Percentiles rank a stretch among this genome's conserved stretches.
These are phyloP conservation scores for Cicer yamashitae DNA, from an alignment of 306 rosid species.

Conservation along the genomic window DNA sequence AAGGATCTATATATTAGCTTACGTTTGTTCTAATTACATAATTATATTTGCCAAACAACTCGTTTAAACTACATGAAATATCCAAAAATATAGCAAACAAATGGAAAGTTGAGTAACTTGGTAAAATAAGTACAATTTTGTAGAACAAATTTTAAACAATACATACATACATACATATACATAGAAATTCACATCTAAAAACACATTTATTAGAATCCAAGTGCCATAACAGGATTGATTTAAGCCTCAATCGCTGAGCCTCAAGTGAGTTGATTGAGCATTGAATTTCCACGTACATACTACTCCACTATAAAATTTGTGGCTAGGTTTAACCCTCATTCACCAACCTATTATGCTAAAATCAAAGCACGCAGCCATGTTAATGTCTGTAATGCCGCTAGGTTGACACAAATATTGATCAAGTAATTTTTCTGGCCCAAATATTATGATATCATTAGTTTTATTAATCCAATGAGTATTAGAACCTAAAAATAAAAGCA, in stretches of 20 bases:
- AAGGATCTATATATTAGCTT: constrained; percentile 44
- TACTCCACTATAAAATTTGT: not conserved
- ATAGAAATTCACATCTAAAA: constrained; percentile 12
- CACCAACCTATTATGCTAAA: not conserved
- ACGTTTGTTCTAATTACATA: constrained; percentile 13
- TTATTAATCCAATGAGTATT: not conserved
- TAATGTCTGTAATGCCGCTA: constrained; percentile 4
- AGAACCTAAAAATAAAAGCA: not conserved
- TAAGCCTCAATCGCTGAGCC: constrained; percentile 29
- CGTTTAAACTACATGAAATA: not conserved
- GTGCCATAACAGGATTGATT: not conserved
- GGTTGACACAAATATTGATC: not conserved
- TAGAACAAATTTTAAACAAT: constrained; percentile 16
- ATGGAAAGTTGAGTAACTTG: constrained; percentile 1
- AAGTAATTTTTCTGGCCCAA: constrained; percentile 14
- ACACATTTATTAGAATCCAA: not conserved
- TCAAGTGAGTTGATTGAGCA: not conserved
- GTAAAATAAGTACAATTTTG: constrained; percentile 2
- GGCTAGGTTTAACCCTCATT: constrained; percentile 6
- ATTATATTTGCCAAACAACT: constrained; percentile 33
- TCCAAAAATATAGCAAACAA: constrained; percentile 35
- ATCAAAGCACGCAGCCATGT: not conserved
- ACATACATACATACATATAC: not conserved
- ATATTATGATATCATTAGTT: not conserved
- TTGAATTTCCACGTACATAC: not conserved